Evolutionary conservation across 371 early-diverging fungal species (phyloP).

Genomic region (Actinomortierella ambigua): DNA sequence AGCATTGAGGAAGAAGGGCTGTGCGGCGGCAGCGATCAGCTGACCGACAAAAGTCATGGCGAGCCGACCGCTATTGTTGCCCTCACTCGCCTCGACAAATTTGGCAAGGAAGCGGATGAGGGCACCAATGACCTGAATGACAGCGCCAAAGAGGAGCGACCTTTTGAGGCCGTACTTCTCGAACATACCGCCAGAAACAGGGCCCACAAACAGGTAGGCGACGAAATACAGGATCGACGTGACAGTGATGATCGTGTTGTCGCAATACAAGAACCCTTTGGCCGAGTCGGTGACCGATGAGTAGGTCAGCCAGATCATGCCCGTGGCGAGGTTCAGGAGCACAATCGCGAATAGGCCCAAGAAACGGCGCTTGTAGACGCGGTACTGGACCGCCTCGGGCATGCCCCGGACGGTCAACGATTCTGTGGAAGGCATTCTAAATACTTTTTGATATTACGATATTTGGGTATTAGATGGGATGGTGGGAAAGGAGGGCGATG

Average conservation of each 20-base stretch:
- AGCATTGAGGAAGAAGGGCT: constrained; percentile 66
- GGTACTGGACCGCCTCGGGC: constrained; percentile 9
- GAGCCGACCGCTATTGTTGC: constrained; percentile 48
- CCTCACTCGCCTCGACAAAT: constrained; percentile 38
- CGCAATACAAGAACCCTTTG: constrained; percentile 25
- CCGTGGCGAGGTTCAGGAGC: constrained; percentile 40
- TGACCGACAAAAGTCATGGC: constrained; percentile 63
- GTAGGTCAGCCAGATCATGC: constrained; percentile 45
- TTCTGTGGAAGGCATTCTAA: too few relatives aligned
- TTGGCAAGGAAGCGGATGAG: constrained; percentile 62
- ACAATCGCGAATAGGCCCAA: constrained; percentile 44
- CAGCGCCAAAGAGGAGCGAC: constrained; percentile 54
- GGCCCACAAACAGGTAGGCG: constrained; percentile 51
- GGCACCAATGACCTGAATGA: constrained; percentile 56
- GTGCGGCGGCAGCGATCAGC: constrained; percentile 59
- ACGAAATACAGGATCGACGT: constrained; percentile 55
- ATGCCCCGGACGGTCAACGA: too few relatives aligned
- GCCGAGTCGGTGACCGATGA: constrained; percentile 28
- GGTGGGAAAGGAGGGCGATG: neutral
- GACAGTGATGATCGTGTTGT: constrained; percentile 40
- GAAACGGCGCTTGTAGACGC: constrained; percentile 32
- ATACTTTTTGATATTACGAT: neutral
- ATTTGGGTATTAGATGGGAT: neutral
- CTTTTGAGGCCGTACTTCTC: constrained; percentile 53
- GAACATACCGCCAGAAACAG: constrained; percentile 54